These are phyloP conservation scores for Sphagnum contortum DNA, from an alignment of 225 moss, liverwort and hornwort species.

Conservation along the genomic window DNA sequence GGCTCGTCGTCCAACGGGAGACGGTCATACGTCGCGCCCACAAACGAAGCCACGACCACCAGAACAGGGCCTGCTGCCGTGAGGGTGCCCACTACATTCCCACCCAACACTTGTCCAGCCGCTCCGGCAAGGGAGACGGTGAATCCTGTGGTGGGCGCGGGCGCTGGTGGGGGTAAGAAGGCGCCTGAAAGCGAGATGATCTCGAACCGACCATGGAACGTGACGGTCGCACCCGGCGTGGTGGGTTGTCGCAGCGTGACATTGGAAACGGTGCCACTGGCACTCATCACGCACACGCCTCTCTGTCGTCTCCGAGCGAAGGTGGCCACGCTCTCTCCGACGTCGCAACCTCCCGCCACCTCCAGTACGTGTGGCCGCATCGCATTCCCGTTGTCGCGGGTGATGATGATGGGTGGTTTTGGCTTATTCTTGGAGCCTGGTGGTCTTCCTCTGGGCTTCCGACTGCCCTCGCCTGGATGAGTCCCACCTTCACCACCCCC, in stretches of 20 bases:
- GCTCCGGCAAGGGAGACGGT: constrained; percentile 45
- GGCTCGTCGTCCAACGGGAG: constrained; percentile 45
- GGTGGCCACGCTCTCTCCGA: constrained; percentile 43
- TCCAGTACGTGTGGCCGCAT: constrained; percentile 51
- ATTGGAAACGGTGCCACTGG: constrained; percentile 48
- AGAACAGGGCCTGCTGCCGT: constrained; percentile 41
- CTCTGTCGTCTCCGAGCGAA: constrained; percentile 37
- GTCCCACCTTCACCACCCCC: constrained; percentile 21
- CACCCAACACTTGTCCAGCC: constrained; percentile 39
- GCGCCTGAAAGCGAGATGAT: constrained; percentile 49
- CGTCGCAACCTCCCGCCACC: constrained; percentile 42
- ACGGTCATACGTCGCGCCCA: constrained; percentile 38
- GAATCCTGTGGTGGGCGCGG: constrained; percentile 23
- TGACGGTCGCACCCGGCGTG: constrained; percentile 38
- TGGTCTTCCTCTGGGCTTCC: constrained; percentile 58
- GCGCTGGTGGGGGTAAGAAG: constrained; percentile 36
- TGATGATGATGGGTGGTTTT: constrained; percentile 46
- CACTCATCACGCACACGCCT: constrained; percentile 44
- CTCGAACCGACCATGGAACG: constrained; percentile 52
- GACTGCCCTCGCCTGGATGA: constrained; percentile 34
- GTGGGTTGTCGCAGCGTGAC: constrained; percentile 42
- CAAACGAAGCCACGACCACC: constrained; percentile 44
- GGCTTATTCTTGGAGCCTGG: constrained; percentile 58
- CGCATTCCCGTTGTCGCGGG: constrained; percentile 37
- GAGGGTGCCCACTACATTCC: constrained; percentile 43